phyloP scores from a whole-genome alignment of 2,329 filamentous ascomycete species.

The Phialemonium atrogriseum region DNA sequence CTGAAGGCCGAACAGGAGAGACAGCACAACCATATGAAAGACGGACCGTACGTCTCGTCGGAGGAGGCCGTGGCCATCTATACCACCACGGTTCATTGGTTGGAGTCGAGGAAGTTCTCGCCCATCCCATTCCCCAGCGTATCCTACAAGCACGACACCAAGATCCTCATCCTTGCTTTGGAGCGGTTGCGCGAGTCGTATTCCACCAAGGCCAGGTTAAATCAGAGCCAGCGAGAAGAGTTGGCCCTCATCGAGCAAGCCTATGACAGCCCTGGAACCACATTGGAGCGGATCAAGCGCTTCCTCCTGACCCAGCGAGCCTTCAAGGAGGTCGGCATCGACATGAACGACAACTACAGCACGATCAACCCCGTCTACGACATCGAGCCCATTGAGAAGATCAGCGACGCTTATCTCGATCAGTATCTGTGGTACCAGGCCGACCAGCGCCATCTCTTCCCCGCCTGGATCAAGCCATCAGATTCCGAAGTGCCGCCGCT shows the following conservation, averaged over 20 bases:
- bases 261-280: slow-evolving; percentile 95
- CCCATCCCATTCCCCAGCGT: slow-evolving; percentile 98
- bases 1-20: slow-evolving; percentile 96
- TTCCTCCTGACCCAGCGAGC: slow-evolving; percentile 94
- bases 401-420: slow-evolving; percentile 95
- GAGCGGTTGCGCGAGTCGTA: slow-evolving; percentile 92
- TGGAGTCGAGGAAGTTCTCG: slow-evolving; percentile 96
- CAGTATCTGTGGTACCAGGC: slow-evolving; percentile 99
- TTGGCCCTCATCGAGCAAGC: slow-evolving; percentile 95
- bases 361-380: slow-evolving; percentile 99
- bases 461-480: slow-evolving; percentile 97
- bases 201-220: slow-evolving; percentile 92
- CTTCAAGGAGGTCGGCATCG: slow-evolving; percentile 98
- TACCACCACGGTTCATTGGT: slow-evolving; percentile 97
- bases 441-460: slow-evolving; percentile 93
- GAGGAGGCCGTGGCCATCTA: slow-evolving; percentile 98
- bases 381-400: slow-evolving; percentile 98
- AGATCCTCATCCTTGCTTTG: slow-evolving; percentile 91
- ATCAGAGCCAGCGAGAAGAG: slow-evolving; percentile 96
- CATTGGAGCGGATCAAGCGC: slow-evolving; percentile 90
- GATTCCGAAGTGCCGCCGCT: slow-evolving; percentile 95
- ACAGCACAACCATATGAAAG: slow-evolving; percentile 99
- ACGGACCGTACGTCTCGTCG: slow-evolving; percentile 94
- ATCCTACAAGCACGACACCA: slow-evolving; percentile 98
- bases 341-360: slow-evolving; percentile 99